Conservation (phyloP, 139 green algal genomes). For the Coelastrella sp. region DNA sequence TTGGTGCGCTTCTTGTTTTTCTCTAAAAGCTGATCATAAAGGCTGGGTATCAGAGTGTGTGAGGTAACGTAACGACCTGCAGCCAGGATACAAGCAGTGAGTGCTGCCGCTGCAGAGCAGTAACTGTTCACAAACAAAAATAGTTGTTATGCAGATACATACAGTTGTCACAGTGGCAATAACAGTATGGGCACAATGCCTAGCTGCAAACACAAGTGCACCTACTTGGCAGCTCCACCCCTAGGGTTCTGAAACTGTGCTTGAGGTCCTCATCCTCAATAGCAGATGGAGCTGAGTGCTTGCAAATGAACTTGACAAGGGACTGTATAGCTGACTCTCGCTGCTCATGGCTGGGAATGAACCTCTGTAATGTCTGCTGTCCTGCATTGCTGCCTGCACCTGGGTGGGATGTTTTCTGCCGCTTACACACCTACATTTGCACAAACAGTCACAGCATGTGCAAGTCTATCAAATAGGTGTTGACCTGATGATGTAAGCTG, state of each 20-base stretch:
- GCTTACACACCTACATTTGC: no score
- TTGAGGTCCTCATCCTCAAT: not conserved
- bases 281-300: conserved; percentile 2
- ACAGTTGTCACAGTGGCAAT: no score
- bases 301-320: not conserved
- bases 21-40: not conserved
- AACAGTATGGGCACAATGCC: no score
- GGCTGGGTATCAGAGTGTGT: not conserved
- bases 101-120: no score
- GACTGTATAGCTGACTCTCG: not conserved
- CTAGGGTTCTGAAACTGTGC: not conserved
- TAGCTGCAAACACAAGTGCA: not conserved
- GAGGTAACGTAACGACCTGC: not conserved
- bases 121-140: no score
- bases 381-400: not conserved
- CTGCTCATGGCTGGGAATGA: not conserved
- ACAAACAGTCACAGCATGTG: no score
- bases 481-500: not conserved
- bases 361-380: not conserved
- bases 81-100: not conserved
- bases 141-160: no score
- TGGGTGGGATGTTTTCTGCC: not conserved
- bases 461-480: no score
- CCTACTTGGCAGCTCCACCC: not conserved
- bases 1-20: not conserved